A percentile compares a stretch with the other conserved stretches of the same genome.
Conservation (phyloP, 495 filamentous ascomycete genomes). For the Penicillium cinerascens region DNA sequence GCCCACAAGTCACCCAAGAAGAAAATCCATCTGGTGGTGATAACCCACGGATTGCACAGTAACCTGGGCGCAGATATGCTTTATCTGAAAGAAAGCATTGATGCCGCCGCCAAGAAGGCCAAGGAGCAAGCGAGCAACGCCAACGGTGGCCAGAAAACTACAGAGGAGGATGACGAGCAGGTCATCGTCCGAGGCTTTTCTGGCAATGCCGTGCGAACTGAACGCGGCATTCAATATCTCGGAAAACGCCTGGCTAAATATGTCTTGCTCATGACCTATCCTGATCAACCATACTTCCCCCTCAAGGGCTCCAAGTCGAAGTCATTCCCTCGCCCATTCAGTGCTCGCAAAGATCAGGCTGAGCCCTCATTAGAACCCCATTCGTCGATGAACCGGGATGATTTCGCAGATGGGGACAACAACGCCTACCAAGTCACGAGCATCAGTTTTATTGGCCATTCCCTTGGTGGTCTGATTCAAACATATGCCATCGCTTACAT, state of each 20-base stretch:
- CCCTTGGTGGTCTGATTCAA: conserved; percentile 85
- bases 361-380: conserved; percentile 8
- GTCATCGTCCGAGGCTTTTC: conserved; percentile 92
- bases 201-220: conserved; percentile 85
- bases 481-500: conserved; percentile 98
- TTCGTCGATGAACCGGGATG: conserved; percentile 7
- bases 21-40: conserved; percentile 76
- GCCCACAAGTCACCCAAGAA: conserved; percentile 1
- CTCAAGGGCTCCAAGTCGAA: conserved; percentile 53
- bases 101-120: conserved; percentile 69
- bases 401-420: conserved; percentile 28
- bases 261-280: conserved; percentile 83
- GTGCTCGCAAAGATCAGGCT: conserved; percentile 21
- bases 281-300: conserved; percentile 81
- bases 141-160: conserved; percentile 2
- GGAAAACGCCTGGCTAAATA: conserved; percentile 94
- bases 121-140: conserved; percentile 53
- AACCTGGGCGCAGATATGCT: conserved; percentile 98
- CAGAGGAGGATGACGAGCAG: conserved; percentile 61
- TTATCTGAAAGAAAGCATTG: conserved; percentile 94
- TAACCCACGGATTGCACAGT: conserved; percentile 94
- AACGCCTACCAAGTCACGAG: conserved; percentile 83
- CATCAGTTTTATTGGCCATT: conserved; percentile 94
- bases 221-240: conserved; percentile 92
- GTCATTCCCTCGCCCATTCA: conserved; percentile 33